Percentiles rank a stretch among this genome's conserved stretches.
These are phyloP conservation scores for Fusarium hostae DNA, from an alignment of 2,329 filamentous ascomycete species.

Conservation along the genomic window DNA sequence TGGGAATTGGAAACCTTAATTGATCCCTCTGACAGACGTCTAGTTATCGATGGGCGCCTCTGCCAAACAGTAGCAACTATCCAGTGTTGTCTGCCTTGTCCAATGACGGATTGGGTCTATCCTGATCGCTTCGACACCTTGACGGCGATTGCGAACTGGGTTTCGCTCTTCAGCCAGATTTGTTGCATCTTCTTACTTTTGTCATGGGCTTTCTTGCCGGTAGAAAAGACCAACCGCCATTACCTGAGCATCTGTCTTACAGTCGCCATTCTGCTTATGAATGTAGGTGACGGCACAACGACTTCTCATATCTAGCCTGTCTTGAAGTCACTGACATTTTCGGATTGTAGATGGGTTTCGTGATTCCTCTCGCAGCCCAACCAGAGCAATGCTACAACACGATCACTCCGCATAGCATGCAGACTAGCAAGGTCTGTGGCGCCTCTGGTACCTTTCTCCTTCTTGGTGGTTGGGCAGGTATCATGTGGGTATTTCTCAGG, in stretches of 20 bases:
- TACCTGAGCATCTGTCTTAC: constrained; percentile 92
- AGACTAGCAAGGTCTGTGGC: constrained; percentile 81
- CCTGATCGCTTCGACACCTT: constrained; percentile 68
- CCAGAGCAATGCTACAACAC: constrained; percentile 86
- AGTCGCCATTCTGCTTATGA: constrained; percentile 79
- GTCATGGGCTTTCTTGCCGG: constrained; percentile 82
- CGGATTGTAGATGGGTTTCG: constrained; percentile 78
- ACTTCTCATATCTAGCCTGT: background rate
- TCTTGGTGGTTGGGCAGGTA: constrained; percentile 83
- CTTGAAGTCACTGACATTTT: constrained; percentile 32
- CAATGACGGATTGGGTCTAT: constrained; percentile 81
- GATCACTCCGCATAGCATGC: constrained; percentile 96
- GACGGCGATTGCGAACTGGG: constrained; percentile 79
- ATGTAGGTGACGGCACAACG: constrained; percentile 65
- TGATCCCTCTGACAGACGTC: constrained; percentile 10
- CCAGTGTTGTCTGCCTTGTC: constrained; percentile 90
- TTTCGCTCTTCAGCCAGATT: constrained; percentile 79
- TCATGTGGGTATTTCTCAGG: constrained; percentile 92
- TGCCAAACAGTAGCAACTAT: constrained; percentile 62
- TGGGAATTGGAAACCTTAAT: background rate
- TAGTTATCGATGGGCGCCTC: constrained; percentile 67
- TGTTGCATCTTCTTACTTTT: constrained; percentile 80
- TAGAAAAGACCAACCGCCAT: constrained; percentile 90
- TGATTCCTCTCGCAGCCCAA: constrained; percentile 82
- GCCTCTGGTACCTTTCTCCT: constrained; percentile 88